A percentile compares a stretch with the other conserved stretches of the same genome.
These are phyloP conservation scores for Vigna unguiculata DNA, from an alignment of 306 rosid species.

Conservation along the genomic window DNA sequence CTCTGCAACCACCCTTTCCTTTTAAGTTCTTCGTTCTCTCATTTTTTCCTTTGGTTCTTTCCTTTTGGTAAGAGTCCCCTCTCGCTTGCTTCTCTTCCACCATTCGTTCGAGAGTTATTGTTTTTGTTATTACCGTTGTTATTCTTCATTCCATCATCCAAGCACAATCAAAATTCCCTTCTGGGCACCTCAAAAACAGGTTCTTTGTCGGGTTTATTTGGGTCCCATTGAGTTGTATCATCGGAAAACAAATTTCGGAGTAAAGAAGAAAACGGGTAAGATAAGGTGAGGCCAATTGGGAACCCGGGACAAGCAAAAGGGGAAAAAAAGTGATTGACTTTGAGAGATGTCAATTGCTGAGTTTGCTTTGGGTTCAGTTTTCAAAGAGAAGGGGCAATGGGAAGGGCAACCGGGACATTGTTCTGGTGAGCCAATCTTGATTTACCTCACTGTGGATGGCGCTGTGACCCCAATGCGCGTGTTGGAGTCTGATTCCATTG, in stretches of 20 bases:
- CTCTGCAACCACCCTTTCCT: slow-evolving; percentile 28
- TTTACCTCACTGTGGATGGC: slow-evolving; percentile 60
- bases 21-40: slow-evolving; percentile 51
- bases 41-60: slow-evolving; percentile 65
- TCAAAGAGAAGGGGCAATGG: slow-evolving; percentile 47
- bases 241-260: too few species aligned
- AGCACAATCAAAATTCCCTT: background rate
- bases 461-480: slow-evolving; percentile 63
- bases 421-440: slow-evolving; percentile 55
- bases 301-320: background rate
- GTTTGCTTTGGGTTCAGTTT: slow-evolving; percentile 58
- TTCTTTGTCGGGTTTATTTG: background rate
- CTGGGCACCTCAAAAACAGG: slow-evolving; percentile 15
- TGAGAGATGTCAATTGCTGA: slow-evolving; percentile 66
- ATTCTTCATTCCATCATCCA: background rate
- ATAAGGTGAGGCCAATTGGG: slow-evolving; percentile 16
- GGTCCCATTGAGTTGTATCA: background rate
- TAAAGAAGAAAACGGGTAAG: slow-evolving; percentile 6
- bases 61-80: slow-evolving; percentile 74
- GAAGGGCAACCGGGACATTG: slow-evolving; percentile 46
- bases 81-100: slow-evolving; percentile 46
- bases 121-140: background rate
- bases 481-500: slow-evolving; percentile 68
- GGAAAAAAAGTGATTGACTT: slow-evolving; percentile 19
- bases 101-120: slow-evolving; percentile 49